Evolutionary conservation across 2,329 filamentous ascomycete genomes (phyloP), one percentile per base, ranked within the genome.

Genomic region (Trichoderma hamatum): DNA sequence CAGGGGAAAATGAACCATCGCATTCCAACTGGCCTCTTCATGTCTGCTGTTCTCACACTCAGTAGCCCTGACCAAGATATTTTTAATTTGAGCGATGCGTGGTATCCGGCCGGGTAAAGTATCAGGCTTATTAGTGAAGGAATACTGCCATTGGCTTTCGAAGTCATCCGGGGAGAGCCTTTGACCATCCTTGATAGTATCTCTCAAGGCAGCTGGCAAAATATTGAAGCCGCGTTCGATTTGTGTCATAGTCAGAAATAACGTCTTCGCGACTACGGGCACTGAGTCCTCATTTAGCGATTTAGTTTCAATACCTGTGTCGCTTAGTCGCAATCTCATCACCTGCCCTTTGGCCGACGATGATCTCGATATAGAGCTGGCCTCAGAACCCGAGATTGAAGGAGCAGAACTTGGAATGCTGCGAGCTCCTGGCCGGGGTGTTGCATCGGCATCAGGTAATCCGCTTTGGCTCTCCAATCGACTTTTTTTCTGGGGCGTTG

Each of bases 1-100:
- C 43, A 62, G 24, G 16, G 6, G 43, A 13, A 39, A 32, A 52
- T 30, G 43, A 36, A 60, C 64, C 24, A 5, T 5, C 34, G n/a
- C 7, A 34, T 49, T 66, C 63, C 63, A 66, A 34, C 52, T 49
- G 19, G n/a, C 26, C 9, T 66, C 63, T 19, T 66, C 63, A 26
- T 46, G 19, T 11, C 19, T 46, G 28, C 43, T 16, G 10, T 26
- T 32, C 24, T 66, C 63, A 66, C 52, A 66, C 6, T 28, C 28
- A 2, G 13, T 32, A 32, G 52, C n/a, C 26, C 1, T n/a, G 21
- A 4, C 10, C 7, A 66, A 5, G 14, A 66, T 28, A 7, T 2
- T 34, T 14, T 66, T 10, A 5, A 58, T 14, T 14, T 66, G 34
- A 19, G 46, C 52, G 14, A 66, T 24, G 24, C 36, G 58, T 3